Conservation (phyloP, 768 basidiomycete species). For the Royoungia palumana region DNA sequence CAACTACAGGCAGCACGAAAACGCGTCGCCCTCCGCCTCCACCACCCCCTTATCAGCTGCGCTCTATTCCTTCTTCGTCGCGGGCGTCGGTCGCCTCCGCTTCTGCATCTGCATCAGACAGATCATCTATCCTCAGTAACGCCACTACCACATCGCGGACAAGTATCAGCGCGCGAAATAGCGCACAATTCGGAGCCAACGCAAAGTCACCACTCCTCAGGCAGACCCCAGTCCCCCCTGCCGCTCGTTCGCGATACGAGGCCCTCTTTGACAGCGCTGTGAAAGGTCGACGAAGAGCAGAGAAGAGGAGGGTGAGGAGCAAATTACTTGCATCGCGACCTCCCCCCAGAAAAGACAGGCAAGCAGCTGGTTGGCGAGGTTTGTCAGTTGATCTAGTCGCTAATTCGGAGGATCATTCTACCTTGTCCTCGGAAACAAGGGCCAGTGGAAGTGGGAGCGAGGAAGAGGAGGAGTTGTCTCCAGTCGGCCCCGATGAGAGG, state of each 20-base stretch:
- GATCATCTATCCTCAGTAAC: conserved; percentile 58
- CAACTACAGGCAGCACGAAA: conserved; percentile 35
- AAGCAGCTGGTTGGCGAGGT: conserved; percentile 73
- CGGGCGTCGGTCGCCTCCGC: conserved; percentile 37
- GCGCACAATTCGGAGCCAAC: conserved; percentile 18
- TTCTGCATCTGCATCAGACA: conserved; percentile 51
- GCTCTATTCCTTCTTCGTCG: conserved; percentile 32
- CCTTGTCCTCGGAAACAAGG: conserved; percentile 11
- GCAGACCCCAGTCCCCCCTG: conserved; percentile 64
- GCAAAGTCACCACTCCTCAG: conserved; percentile 39
- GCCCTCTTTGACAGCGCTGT: conserved; percentile 61
- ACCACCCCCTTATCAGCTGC: conserved; percentile 33
- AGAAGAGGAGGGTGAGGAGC: conserved; percentile 25
- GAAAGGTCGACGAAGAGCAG: conserved; percentile 43
- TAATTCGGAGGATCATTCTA: conserved; percentile 35
- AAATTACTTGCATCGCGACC: conserved; percentile 34
- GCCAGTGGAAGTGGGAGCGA: conserved; percentile 12
- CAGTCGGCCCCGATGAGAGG: conserved; percentile 42
- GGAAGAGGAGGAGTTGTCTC: conserved; percentile 26
- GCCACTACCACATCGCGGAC: conserved; percentile 40
- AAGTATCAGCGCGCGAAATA: conserved; percentile 33
- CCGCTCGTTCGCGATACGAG: conserved; percentile 66
- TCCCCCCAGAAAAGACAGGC: conserved; percentile 43
- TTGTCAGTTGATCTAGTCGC: conserved; percentile 66
- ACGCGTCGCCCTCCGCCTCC: conserved; percentile 38